Conservation (phyloP, 805 yeast genomes). For the Yamadazyma endophytica region DNA sequence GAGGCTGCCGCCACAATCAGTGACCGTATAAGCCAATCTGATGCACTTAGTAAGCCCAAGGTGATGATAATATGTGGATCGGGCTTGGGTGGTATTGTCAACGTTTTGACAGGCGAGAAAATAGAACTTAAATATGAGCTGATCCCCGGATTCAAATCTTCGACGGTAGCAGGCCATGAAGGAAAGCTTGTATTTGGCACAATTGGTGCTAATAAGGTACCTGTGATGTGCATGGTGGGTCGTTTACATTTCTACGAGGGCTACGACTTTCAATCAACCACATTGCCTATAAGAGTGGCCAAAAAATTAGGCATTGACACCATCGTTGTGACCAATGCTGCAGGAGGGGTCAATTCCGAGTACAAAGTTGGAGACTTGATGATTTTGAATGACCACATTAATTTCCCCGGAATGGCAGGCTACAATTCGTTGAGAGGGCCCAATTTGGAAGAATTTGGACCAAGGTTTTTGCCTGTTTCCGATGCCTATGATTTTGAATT, state of each 20-base stretch:
- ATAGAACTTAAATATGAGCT: constrained; percentile 56
- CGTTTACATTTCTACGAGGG: constrained; percentile 93
- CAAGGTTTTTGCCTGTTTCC: constrained; percentile 80
- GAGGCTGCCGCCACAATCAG: constrained; percentile 7
- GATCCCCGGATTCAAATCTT: constrained; percentile 75
- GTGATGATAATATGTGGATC: constrained; percentile 89
- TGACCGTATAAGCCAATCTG: not conserved
- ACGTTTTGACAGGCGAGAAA: constrained; percentile 39
- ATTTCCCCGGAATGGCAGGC: constrained; percentile 89
- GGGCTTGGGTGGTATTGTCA: constrained; percentile 84
- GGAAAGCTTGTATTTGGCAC: constrained; percentile 79
- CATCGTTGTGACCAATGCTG: constrained; percentile 90
- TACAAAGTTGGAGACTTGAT: constrained; percentile 84
- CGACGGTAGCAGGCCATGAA: constrained; percentile 89
- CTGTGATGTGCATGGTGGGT: constrained; percentile 92
- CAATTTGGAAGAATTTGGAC: constrained; percentile 74
- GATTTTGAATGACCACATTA: constrained; percentile 86
- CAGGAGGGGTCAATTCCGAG: constrained; percentile 75
- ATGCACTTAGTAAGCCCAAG: constrained; percentile 41
- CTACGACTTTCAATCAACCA: constrained; percentile 72
- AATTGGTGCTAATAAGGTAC: constrained; percentile 63
- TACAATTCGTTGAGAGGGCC: constrained; percentile 85
- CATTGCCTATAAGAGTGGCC: constrained; percentile 81
- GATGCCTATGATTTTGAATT: constrained; percentile 83
- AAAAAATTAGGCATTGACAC: constrained; percentile 55